Evolutionary conservation across 768 basidiomycete species (phyloP).

Genomic region (Psilocybe cubensis): DNA sequence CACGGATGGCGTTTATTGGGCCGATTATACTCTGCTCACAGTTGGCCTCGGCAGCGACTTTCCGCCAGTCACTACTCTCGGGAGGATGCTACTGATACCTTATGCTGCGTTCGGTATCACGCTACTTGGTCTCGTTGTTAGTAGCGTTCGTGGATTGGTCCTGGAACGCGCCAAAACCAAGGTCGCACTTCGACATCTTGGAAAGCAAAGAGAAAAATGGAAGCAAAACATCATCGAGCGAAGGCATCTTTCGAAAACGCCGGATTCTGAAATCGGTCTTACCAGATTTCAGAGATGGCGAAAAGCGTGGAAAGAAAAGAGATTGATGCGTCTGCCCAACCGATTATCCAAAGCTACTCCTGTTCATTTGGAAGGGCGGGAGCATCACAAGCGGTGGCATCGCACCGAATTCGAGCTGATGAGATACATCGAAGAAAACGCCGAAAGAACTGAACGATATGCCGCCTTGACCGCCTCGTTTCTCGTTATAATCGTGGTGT

Average conservation of each 20-base stretch:
- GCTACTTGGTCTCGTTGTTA: slow-evolving; percentile 40
- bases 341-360: slow-evolving; percentile 5
- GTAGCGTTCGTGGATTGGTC: slow-evolving; percentile 40
- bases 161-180: slow-evolving; percentile 39
- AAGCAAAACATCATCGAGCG: slow-evolving; percentile 11
- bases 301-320: neutral
- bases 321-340: slow-evolving; percentile 8
- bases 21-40: slow-evolving; percentile 45
- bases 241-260: neutral
- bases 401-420: slow-evolving; percentile 42
- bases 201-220: slow-evolving; percentile 34
- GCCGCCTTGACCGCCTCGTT: slow-evolving; percentile 30
- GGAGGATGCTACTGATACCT: slow-evolving; percentile 37
- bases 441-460: slow-evolving; percentile 30
- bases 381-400: slow-evolving; percentile 29
- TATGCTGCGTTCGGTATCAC: slow-evolving; percentile 41
- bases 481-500: slow-evolving; percentile 21
- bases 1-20: slow-evolving; percentile 44
- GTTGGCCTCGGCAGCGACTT: slow-evolving; percentile 45
- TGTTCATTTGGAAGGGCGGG: slow-evolving; percentile 20
- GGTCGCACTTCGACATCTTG: slow-evolving; percentile 34
- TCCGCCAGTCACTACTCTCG: slow-evolving; percentile 28
- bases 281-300: neutral
- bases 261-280: neutral
- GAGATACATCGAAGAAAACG: slow-evolving; percentile 32